Evolutionary conservation across 768 basidiomycete species (phyloP).

Genomic region (Rhizopogon sp.): DNA sequence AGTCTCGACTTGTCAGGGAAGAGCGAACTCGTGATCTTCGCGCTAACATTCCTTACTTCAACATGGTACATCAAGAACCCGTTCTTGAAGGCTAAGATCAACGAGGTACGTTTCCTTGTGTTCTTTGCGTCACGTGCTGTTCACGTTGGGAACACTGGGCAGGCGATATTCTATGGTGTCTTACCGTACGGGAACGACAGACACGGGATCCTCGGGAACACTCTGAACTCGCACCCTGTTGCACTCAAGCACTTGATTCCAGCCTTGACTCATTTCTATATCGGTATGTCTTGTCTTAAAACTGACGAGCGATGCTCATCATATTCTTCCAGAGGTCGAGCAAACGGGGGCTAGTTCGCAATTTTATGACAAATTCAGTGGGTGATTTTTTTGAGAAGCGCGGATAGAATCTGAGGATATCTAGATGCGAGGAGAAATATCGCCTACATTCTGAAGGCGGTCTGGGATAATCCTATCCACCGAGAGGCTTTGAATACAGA

Average conservation of each 20-base stretch:
- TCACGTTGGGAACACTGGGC: conserved; percentile 3
- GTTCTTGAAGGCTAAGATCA: conserved; percentile 93
- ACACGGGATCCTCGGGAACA: conserved; percentile 71
- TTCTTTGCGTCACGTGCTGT: background rate
- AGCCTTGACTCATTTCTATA: conserved; percentile 90
- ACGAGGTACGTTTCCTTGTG: conserved; percentile 54
- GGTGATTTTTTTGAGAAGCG: conserved; percentile 24
- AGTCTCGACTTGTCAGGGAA: conserved; percentile 83
- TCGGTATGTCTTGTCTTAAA: conserved; percentile 48
- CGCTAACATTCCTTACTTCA: conserved; percentile 85
- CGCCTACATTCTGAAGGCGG: conserved; percentile 76
- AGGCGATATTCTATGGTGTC: conserved; percentile 75
- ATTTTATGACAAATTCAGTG: conserved; percentile 98
- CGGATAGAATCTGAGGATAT: conserved; percentile 5
- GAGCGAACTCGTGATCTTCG: conserved; percentile 80
- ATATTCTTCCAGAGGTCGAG: conserved; percentile 73
- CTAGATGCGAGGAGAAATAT: conserved; percentile 78
- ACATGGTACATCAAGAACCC: conserved; percentile 99
- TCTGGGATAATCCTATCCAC: conserved; percentile 90
- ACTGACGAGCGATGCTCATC: background rate
- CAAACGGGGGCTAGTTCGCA: conserved; percentile 96
- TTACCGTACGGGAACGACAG: conserved; percentile 61
- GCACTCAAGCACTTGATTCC: conserved; percentile 88
- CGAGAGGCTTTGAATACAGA: conserved; percentile 81
- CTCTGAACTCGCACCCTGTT: conserved; percentile 80